phyloP scores from a whole-genome alignment of 2,329 filamentous ascomycete species.

The Penicillium sp. region DNA sequence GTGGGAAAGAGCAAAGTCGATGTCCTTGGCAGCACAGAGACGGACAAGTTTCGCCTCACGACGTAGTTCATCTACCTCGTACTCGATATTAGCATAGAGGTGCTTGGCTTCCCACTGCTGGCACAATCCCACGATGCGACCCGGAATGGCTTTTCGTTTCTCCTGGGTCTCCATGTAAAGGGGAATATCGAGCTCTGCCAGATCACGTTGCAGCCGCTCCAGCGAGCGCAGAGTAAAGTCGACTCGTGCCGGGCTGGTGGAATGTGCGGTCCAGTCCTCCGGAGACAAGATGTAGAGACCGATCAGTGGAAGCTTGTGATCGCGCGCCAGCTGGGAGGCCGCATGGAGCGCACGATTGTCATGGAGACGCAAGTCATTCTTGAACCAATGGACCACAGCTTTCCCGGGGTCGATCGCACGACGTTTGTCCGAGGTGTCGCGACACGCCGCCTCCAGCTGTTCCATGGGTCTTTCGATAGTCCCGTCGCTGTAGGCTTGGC shows the following conservation, averaged over 20 bases:
- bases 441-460: conserved; percentile 59
- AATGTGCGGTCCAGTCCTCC: conserved; percentile 79
- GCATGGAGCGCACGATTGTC: conserved; percentile 72
- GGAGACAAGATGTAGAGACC: conserved; percentile 77
- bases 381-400: conserved; percentile 86
- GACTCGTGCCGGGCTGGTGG: conserved; percentile 68
- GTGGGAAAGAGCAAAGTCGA: conserved; percentile 69
- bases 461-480: conserved; percentile 72
- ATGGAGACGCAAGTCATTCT: conserved; percentile 68
- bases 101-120: conserved; percentile 71
- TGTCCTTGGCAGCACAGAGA: conserved; percentile 59
- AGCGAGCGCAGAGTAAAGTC: conserved; percentile 79
- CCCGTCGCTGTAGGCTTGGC: conserved; percentile 68
- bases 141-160: conserved; percentile 61
- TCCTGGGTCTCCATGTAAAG: conserved; percentile 71
- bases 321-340: conserved; percentile 65
- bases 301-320: conserved; percentile 68
- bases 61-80: conserved; percentile 85
- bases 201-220: conserved; percentile 61
- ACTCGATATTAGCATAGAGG: conserved; percentile 80
- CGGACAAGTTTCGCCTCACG: conserved; percentile 68
- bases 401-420: conserved; percentile 53
- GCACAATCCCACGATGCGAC: conserved; percentile 63
- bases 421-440: conserved; percentile 58
- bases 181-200: conserved; percentile 72